Base-by-base conservation (phyloP, 2,329 filamentous ascomycete genomes). In the Dissoconium aciculare region DNA sequence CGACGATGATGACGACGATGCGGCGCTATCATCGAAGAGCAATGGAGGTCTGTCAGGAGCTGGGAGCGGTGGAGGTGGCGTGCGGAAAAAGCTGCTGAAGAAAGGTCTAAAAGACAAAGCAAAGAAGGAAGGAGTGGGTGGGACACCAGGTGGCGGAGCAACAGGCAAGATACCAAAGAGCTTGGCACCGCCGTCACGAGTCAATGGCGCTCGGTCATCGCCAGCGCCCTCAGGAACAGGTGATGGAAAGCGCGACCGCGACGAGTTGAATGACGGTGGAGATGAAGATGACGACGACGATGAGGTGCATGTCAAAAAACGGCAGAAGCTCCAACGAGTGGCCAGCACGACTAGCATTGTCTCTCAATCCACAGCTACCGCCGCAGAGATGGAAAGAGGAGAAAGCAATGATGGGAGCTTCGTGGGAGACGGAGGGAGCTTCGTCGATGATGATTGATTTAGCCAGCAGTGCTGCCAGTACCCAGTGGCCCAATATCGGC, bases 71-170 rank as follows among this genome's bases (percentile, higher is more conserved):
- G 29, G 42, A 4, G 50, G 47, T 4, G 47, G 46, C 3, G 44
- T 55, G 34, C 38, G 46, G 30, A 56, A 54, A 37, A 54, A 50
- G 43, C 43, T 52, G 31, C 41, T 55, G 26, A 53, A 56, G 35
- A 54, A 55, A 37, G 51, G 49, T n/a, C 41, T 56, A 17, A 59
- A 55, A 30, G 57, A 58, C 21, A 58, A 62, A 31, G 53, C 59
- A 36, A 58, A 57, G 33, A 64, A 60, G 36, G 42, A 49, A 43
- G 58, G 59, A 31, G 57, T 51, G 28, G 53, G 54, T 15, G 34
- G 43, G 38, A 5, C 26, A 15, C 9, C 25, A 5, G 32, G 28
- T 9, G 14, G 21, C 14, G 19, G 25, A 5, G 34, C 38, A 5
- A 49, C 48, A 28, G 47, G 46, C 19, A 58, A 59, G 26, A 11